Evolutionary conservation across 2,329 filamentous ascomycete genomes (phyloP).

Genomic region (Fusarium mexicanum): DNA sequence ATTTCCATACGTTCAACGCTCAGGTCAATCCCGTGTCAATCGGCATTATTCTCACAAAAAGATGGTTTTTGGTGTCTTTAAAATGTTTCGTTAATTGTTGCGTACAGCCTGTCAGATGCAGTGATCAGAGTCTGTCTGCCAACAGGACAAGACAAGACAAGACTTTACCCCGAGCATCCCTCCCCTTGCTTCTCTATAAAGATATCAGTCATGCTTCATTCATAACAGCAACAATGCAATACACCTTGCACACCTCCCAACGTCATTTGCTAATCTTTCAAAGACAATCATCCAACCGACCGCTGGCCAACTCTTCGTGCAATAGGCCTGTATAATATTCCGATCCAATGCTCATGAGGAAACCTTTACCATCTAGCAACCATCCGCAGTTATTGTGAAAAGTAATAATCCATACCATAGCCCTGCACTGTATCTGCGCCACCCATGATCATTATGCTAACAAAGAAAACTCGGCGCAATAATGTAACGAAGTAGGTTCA

Average conservation of each 20-base stretch:
- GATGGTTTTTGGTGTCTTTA: slow-evolving; percentile 1
- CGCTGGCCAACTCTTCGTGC: slow-evolving; percentile 11
- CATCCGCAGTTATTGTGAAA: slow-evolving; percentile 33
- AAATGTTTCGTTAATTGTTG: slow-evolving; percentile 22
- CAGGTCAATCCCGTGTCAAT: neutral
- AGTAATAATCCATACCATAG: slow-evolving; percentile 30
- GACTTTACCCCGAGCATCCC: slow-evolving; percentile 6
- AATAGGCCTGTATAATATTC: slow-evolving; percentile 29
- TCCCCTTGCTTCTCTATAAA: slow-evolving; percentile 13
- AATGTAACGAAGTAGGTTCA: slow-evolving; percentile 33
- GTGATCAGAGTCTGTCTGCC: neutral
- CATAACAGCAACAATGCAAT: slow-evolving; percentile 17
- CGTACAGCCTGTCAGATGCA: slow-evolving; percentile 14
- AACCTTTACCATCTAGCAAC: slow-evolving; percentile 6
- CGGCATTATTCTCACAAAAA: neutral
- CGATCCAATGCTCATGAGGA: slow-evolving; percentile 33
- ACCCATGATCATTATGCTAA: slow-evolving; percentile 42
- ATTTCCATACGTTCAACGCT: neutral
- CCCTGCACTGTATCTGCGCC: slow-evolving; percentile 39
- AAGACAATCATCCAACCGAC: slow-evolving; percentile 36
- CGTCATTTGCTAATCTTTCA: slow-evolving; percentile 18
- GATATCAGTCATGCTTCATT: slow-evolving; percentile 22
- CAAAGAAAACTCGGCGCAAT: slow-evolving; percentile 41
- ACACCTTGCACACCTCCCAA: slow-evolving; percentile 2
- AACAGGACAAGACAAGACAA: neutral